Conservation (phyloP, 2,329 filamentous ascomycete species). For the Xylaria sp. region DNA sequence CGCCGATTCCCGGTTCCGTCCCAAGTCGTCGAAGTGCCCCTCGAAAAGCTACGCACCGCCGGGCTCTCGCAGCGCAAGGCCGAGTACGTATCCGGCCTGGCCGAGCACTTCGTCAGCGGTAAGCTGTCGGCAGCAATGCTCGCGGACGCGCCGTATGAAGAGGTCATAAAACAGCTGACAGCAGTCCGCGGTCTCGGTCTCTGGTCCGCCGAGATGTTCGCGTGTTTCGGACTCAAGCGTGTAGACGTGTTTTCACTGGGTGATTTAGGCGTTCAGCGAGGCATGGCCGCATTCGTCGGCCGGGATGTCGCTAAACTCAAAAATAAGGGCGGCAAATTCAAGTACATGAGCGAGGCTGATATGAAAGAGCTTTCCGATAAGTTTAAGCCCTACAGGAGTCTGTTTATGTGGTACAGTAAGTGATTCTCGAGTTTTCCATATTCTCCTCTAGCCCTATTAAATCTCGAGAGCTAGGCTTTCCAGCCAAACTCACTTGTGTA, state of each 20-base stretch:
- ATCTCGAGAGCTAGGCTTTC: not conserved
- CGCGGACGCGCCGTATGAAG: slow-evolving; percentile 80
- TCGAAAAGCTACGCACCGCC: slow-evolving; percentile 77
- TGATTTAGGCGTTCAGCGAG: slow-evolving; percentile 91
- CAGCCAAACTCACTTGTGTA: not conserved
- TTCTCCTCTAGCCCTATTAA: not conserved
- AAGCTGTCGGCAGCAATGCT: slow-evolving; percentile 80
- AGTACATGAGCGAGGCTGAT: slow-evolving; percentile 94
- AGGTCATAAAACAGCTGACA: slow-evolving; percentile 80
- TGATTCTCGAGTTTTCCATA: not conserved
- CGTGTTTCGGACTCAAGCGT: slow-evolving; percentile 90
- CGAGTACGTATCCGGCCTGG: slow-evolving; percentile 88
- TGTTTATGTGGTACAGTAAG: slow-evolving; percentile 92
- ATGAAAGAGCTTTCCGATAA: slow-evolving; percentile 82
- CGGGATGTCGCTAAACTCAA: slow-evolving; percentile 85
- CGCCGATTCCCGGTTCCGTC: slow-evolving; percentile 74
- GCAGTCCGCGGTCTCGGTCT: slow-evolving; percentile 85
- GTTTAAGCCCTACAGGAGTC: slow-evolving; percentile 85
- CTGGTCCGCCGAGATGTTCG: slow-evolving; percentile 99
- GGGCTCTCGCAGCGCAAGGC: slow-evolving; percentile 94
- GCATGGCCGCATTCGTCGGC: slow-evolving; percentile 88
- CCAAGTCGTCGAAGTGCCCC: slow-evolving; percentile 67
- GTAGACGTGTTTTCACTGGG: slow-evolving; percentile 93
- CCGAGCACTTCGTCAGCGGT: slow-evolving; percentile 76
- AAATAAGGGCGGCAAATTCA: slow-evolving; percentile 84